Evolutionary conservation across 441 rosid species (phyloP).

Genomic region (Adansonia madagascariensis): DNA sequence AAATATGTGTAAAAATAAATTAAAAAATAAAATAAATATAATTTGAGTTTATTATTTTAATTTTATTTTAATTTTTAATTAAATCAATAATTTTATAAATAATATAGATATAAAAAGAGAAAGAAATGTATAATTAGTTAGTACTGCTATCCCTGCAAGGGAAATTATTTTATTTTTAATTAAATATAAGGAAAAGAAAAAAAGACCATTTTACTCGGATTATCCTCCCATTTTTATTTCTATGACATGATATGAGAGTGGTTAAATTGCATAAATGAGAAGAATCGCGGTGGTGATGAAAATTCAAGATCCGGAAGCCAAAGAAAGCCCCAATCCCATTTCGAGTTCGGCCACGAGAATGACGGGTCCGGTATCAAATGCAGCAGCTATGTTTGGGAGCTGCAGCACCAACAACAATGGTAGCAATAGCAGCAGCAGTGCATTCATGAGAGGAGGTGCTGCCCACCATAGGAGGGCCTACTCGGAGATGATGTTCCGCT

Average conservation of each 20-base stretch:
- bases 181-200: neutral
- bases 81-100: no score
- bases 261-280: no score
- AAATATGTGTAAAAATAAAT: no score
- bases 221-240: no score
- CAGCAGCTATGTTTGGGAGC: conserved; percentile 2
- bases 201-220: conserved; percentile 9
- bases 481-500: conserved; percentile 55
- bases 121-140: no score
- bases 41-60: no score
- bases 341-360: neutral
- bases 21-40: no score
- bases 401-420: neutral
- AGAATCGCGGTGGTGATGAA: neutral
- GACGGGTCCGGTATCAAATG: neutral
- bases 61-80: no score
- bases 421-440: neutral
- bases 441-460: conserved; percentile 7
- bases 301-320: conserved; percentile 28
- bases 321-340: conserved; percentile 18
- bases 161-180: no score
- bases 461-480: conserved; percentile 66
- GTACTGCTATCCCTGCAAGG: no score
- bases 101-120: no score
- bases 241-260: neutral